phyloP scores from a whole-genome alignment of 148 eudicot genomes.

The Chenopodium berlandieri region DNA sequence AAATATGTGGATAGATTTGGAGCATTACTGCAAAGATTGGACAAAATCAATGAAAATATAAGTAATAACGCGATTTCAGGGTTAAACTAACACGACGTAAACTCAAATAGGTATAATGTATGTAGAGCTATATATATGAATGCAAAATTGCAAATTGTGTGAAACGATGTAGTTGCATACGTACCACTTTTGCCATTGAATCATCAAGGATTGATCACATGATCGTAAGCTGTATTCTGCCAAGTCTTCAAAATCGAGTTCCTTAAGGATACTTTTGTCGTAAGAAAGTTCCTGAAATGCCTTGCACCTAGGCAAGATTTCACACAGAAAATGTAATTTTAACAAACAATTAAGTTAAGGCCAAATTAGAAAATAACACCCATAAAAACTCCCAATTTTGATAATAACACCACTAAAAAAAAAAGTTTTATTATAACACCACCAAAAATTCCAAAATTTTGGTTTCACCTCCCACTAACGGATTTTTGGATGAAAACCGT shows the following conservation, averaged over 20 bases:
- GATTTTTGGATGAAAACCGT: no score
- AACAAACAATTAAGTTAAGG: no score
- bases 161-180: not conserved
- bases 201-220: not conserved
- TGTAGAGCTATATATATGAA: not conserved
- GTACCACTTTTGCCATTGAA: not conserved
- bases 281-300: not conserved
- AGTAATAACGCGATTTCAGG: not conserved
- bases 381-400: no score
- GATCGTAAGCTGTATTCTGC: not conserved
- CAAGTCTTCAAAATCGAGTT: not conserved
- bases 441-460: no score
- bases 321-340: no score
- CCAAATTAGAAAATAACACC: no score
- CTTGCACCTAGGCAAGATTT: conserved; percentile 8
- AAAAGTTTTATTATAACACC: no score
- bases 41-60: not conserved
- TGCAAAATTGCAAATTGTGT: not conserved
- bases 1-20: not conserved
- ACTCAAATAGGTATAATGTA: not conserved
- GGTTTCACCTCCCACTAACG: no score
- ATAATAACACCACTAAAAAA: no score
- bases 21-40: not conserved
- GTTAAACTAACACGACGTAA: not conserved
- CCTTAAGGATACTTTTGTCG: not conserved